Evolutionary conservation across 768 basidiomycete genomes (phyloP), one percentile per base, ranked within the genome.

Genomic region (Boletus rex-veris): DNA sequence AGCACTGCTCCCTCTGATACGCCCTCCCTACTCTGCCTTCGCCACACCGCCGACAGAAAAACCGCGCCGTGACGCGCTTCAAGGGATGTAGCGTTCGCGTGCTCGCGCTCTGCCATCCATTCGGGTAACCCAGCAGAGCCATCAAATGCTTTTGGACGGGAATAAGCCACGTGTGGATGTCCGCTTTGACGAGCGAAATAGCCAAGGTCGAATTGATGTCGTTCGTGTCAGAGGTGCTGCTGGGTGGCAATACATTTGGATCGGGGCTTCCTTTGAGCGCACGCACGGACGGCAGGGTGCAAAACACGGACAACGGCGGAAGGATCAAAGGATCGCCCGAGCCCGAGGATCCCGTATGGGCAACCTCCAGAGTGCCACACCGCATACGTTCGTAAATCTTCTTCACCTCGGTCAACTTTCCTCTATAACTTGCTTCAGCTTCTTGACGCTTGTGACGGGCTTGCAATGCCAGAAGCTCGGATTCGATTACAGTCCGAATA

Each of bases 11-110:
- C 21, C 66, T 69, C 31, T 60, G 66, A 57, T 76, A 73, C 37
- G 62, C 64, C 33, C 52, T 60, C 5, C 64, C 66, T 1, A 76
- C 67, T 9, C 65, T 71, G 12, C 73, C 65, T 58, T 64, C 53
- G 4, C 60, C 61, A 60, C 88, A 90, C 37, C 61, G 58, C 50
- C 66, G 75, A 63, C 88, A 90, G 26, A 70, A 64, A 67, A 86
- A 89, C 21, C 81, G 69, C 0, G 84, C 83, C 5, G 80, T 81
- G 14, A 84, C 52, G 40, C 85, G 74, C 45, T 85, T 77, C 16
- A 79, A 77, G 0, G 85, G 85, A 62, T 82, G 81, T 9, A 86
- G 49, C 37, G 68, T 63, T 15, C 66, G 75, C 48, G 64, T 73
- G 60, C 75, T 80, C 18, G 80, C 72, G 26, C 69, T 71, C 58